A percentile compares a stretch with the other conserved stretches of the same genome.
phyloP scores from a whole-genome alignment of 2,329 filamentous ascomycete genomes.

The Corinectria fuckeliana region DNA sequence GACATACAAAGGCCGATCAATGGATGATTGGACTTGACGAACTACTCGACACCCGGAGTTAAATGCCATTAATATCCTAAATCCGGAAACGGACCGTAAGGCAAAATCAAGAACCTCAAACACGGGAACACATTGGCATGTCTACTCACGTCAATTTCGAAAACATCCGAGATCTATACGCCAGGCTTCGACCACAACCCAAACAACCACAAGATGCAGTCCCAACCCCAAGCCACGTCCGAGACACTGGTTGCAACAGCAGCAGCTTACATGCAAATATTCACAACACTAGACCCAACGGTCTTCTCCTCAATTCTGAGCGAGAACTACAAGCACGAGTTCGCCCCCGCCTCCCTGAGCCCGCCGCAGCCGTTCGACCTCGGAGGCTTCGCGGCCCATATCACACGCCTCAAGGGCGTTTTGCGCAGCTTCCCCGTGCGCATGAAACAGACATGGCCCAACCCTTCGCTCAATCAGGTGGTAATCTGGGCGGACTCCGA shows the following conservation, averaged over 20 bases:
- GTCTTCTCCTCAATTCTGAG: neutral
- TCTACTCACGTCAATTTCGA: neutral
- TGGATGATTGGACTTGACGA: neutral
- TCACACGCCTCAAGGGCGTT: neutral
- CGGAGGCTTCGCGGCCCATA: neutral
- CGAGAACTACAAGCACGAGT: neutral
- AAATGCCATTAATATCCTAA: neutral
- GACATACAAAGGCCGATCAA: neutral
- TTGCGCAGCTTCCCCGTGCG: neutral
- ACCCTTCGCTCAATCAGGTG: neutral
- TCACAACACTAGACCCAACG: neutral
- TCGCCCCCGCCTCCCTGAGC: neutral
- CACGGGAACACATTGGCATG: neutral
- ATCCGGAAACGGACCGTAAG: neutral
- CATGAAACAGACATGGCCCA: neutral
- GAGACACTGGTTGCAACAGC: neutral
- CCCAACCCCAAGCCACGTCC: neutral
- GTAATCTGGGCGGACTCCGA: neutral
- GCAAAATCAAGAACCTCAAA: too few relatives aligned
- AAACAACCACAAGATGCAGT: neutral
- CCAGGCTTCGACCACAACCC: neutral
- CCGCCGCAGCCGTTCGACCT: neutral
- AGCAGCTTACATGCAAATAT: neutral
- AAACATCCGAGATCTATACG: neutral
- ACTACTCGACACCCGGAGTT: neutral